These are phyloP conservation scores for Aspergillus sp. DNA, from an alignment of 2,329 filamentous ascomycete species.

Conservation along the genomic window DNA sequence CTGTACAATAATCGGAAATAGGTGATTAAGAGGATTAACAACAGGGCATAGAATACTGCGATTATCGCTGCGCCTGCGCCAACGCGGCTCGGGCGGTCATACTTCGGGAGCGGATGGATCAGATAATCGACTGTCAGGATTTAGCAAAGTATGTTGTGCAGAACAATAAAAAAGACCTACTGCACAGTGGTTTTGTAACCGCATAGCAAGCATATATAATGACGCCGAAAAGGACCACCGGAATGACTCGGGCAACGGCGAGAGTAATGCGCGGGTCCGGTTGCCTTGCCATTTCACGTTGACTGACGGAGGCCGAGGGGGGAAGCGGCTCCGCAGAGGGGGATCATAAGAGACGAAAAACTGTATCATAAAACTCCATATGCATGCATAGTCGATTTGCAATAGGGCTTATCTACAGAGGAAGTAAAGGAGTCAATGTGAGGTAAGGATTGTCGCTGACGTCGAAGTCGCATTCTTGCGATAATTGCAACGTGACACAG, in stretches of 20 bases:
- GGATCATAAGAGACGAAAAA: slow-evolving; percentile 1
- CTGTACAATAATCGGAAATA: slow-evolving; percentile 72
- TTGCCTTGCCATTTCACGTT: slow-evolving; percentile 32
- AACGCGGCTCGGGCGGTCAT: slow-evolving; percentile 43
- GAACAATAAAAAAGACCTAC: slow-evolving; percentile 51
- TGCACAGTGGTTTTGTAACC: slow-evolving; percentile 65
- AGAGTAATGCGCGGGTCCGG: slow-evolving; percentile 50
- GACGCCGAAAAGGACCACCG: slow-evolving; percentile 64
- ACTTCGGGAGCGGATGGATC: slow-evolving; percentile 49
- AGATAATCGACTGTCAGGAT: slow-evolving; percentile 66
- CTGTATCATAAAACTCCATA: not conserved
- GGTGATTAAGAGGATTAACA: slow-evolving; percentile 63
- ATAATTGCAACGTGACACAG: not conserved
- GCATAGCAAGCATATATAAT: slow-evolving; percentile 72
- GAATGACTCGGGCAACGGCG: slow-evolving; percentile 66
- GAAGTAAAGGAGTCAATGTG: not conserved
- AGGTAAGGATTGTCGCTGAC: not conserved
- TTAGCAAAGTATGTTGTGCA: not conserved
- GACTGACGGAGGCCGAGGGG: slow-evolving; percentile 16
- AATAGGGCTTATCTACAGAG: slow-evolving; percentile 5
- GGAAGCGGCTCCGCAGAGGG: slow-evolving; percentile 15
- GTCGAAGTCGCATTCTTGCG: not conserved
- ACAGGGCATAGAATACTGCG: slow-evolving; percentile 69
- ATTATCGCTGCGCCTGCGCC: slow-evolving; percentile 68
- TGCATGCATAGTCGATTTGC: slow-evolving; percentile 13